These are phyloP conservation scores for Thalassia testudinum DNA, from an alignment of 116 monocot genomes.

Conservation along the genomic window DNA sequence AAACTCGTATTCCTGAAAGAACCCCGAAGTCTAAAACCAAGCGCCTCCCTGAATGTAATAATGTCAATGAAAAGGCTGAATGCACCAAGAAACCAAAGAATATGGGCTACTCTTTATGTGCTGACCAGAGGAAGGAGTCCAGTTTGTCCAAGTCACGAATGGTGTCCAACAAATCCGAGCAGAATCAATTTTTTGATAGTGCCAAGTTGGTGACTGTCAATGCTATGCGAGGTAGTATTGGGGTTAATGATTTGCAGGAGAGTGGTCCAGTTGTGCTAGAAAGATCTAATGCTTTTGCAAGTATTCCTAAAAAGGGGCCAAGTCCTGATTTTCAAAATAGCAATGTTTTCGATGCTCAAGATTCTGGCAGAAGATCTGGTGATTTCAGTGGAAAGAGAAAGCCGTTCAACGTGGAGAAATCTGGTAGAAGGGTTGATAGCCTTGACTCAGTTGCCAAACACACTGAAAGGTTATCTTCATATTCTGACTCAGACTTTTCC, in stretches of 20 bases:
- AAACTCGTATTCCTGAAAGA: constrained; percentile 13
- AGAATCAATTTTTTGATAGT: constrained; percentile 2
- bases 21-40: constrained; percentile 26
- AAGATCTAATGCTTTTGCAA: constrained; percentile 15
- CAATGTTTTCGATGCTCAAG: constrained; percentile 13
- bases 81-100: constrained; percentile 31
- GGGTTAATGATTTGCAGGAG: constrained; percentile 11
- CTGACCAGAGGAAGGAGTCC: constrained; percentile 14
- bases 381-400: constrained; percentile 20
- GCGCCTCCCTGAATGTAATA: constrained; percentile 18
- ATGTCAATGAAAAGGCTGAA: constrained; percentile 22
- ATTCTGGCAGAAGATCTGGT: constrained; percentile 12
- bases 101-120: constrained; percentile 15
- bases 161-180: constrained; percentile 21
- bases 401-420: constrained; percentile 14
- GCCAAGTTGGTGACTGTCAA: constrained; percentile 3
- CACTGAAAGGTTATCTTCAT: constrained; percentile 12
- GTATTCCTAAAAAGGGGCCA: constrained; percentile 5
- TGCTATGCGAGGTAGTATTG: constrained; percentile 5
- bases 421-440: constrained; percentile 14
- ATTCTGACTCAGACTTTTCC: constrained; percentile 12
- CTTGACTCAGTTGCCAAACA: constrained; percentile 18
- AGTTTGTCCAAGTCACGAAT: constrained; percentile 2
- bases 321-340: constrained; percentile 21
- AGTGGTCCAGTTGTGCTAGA: constrained; percentile 8